phyloP scores from a whole-genome alignment of 2,329 filamentous ascomycete species.

The Zymoseptoria ardabiliae region DNA sequence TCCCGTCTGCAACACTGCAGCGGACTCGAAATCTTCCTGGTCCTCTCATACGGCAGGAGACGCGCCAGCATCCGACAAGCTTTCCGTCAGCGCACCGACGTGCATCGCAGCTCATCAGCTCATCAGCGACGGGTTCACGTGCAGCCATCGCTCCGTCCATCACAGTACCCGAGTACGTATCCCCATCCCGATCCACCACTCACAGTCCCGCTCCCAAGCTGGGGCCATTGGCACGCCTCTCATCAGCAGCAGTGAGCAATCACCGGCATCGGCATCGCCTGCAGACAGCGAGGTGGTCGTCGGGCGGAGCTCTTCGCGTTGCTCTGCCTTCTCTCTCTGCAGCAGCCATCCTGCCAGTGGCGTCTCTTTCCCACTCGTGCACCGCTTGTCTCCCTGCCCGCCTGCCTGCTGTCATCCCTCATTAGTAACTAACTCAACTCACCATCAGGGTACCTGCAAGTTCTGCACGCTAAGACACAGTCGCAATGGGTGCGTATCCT shows the following conservation, averaged over 20 bases:
- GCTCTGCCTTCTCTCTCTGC: background rate
- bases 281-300: background rate
- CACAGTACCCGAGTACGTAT: background rate
- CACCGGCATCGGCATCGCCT: background rate
- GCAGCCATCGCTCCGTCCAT: background rate
- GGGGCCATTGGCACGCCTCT: background rate
- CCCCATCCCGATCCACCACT: background rate
- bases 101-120: background rate
- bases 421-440: background rate
- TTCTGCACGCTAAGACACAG: background rate
- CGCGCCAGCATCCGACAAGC: background rate
- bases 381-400: conserved; percentile 2
- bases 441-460: background rate
- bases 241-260: background rate
- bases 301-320: background rate
- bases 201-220: background rate
- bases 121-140: background rate
- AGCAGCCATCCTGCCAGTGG: background rate
- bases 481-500: background rate
- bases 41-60: background rate
- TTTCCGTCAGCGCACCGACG: background rate
- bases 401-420: background rate
- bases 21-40: background rate
- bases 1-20: background rate
- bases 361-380: background rate